Percentiles rank a stretch among this genome's conserved stretches.
Evolutionary conservation across 306 rosid genomes (phyloP).

Genomic region (apple (Malus domestica)): DNA sequence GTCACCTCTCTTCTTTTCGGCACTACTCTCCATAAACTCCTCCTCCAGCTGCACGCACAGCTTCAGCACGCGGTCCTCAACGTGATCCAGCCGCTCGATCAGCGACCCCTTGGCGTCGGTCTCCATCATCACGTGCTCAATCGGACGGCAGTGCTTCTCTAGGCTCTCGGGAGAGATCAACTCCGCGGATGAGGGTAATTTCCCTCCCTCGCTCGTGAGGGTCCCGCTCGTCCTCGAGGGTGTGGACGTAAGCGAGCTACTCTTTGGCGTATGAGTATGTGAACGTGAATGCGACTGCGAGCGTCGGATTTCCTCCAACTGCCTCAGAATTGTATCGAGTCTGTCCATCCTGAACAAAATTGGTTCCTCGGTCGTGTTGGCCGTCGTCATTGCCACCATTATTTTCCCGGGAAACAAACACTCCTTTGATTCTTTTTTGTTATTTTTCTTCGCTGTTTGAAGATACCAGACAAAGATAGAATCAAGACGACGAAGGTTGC

Average conservation of each 20-base stretch:
- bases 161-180: conserved; percentile 51
- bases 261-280: conserved; percentile 18
- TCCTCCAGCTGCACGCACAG: conserved; percentile 57
- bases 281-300: not conserved
- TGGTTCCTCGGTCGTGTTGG: conserved; percentile 31
- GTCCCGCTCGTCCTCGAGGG: conserved; percentile 35
- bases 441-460: not conserved
- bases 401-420: conserved; percentile 35
- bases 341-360: conserved; percentile 64
- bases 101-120: conserved; percentile 61
- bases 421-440: not conserved
- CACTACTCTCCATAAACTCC: conserved; percentile 23
- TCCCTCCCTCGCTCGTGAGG: conserved; percentile 25
- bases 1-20: conserved; percentile 16
- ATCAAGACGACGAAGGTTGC: not conserved
- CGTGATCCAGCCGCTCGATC: conserved; percentile 53
- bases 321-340: conserved; percentile 53
- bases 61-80: conserved; percentile 67
- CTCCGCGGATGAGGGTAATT: conserved; percentile 9
- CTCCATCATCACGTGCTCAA: conserved; percentile 49
- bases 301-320: conserved; percentile 38
- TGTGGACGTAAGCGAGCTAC: conserved; percentile 20
- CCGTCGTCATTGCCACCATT: conserved; percentile 23
- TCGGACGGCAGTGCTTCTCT: conserved; percentile 89
- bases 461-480: not conserved